These are phyloP conservation scores for Rhododendron molle DNA, from an alignment of 148 eudicot genomes.

Conservation along the genomic window DNA sequence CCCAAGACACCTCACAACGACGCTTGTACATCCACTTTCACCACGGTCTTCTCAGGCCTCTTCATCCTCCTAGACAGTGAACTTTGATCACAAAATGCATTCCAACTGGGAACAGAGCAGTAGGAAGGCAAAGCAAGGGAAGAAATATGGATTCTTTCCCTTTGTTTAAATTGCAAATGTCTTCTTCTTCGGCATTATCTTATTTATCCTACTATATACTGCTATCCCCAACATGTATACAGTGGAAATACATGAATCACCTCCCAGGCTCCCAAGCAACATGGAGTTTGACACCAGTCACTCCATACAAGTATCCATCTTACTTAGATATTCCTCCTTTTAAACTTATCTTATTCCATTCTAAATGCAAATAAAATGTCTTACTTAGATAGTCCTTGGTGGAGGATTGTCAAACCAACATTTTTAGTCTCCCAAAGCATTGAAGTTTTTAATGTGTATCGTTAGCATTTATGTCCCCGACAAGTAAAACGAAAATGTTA, in stretches of 20 bases:
- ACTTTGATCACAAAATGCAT: background rate
- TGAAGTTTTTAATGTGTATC: background rate
- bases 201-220: background rate
- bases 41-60: background rate
- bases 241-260: background rate
- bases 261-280: background rate
- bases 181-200: background rate
- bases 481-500: background rate
- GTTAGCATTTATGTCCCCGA: background rate
- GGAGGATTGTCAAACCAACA: background rate
- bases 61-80: background rate
- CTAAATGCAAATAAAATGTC: background rate
- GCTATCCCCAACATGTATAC: background rate
- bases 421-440: background rate
- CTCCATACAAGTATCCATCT: background rate
- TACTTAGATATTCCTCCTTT: background rate
- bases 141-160: background rate
- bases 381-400: background rate
- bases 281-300: background rate
- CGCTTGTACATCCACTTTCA: background rate
- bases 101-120: background rate
- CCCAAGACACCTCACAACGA: background rate
- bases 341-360: background rate
- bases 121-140: background rate
- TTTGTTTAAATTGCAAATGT: background rate